Evolutionary conservation across 2,329 filamentous ascomycete genomes (phyloP), one percentile per base, ranked within the genome.

Genomic region (Calonectria fujianensis): DNA sequence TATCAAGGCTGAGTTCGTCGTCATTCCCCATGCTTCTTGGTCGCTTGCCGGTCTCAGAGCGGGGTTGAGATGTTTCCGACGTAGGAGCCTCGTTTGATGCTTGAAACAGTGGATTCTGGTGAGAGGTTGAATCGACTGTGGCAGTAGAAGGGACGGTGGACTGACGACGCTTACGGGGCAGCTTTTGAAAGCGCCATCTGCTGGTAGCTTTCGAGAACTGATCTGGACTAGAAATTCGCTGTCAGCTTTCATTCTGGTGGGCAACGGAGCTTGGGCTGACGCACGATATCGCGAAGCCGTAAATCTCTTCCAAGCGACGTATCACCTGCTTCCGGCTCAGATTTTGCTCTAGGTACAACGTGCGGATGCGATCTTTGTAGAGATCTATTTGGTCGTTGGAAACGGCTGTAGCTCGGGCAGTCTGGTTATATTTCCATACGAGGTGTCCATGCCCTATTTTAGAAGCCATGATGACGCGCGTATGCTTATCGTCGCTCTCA

Each of bases 131-230:
- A 3, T 24, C 10, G 54, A 13, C 5, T 27, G 10, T 14, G 11
- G 32, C 3, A 35, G 32, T 35, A 35, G 32, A 35, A 35, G 32
- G 32, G 9, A 35, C 6, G 32, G 32, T 35, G 8, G 32, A 35
- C 32, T 35, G 32, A 35, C 32, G 32, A 10, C 32, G 32, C 32
- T 32, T 31, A 57, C 68, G 68, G 14, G 45, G 8, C n/a, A 64
- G 68, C 32, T 70, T 70, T 20, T 51, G 41, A 11, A 70, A 70
- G 18, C 45, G 32, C 68, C 68, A 70, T 31, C 68, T 45, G 4
- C 32, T 63, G 6, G 54, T 70, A 18, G 68, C 68, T 27, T 52
- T 70, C 27, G 68, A 63, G n/a, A 70, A 63, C 31, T 70, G 68
- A 20, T 70, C 68, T 18, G 24, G 54, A 2, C 68, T 70, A 2